Percentiles rank a stretch among this genome's conserved stretches.
Conservation (phyloP, 139 green algal genomes). For the Coelastrella sp. region DNA sequence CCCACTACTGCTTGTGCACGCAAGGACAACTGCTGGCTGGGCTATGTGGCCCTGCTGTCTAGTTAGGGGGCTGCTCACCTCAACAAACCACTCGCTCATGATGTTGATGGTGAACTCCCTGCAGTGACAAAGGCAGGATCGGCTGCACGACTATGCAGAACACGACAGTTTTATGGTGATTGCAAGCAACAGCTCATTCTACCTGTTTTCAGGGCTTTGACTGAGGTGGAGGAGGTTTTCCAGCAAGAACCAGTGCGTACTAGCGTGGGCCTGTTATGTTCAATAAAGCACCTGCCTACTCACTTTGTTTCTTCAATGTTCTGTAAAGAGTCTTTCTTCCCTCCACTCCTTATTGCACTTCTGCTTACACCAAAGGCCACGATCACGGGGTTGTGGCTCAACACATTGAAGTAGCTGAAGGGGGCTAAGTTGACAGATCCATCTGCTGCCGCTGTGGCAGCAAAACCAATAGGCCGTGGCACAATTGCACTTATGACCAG, state of each 20-base stretch:
- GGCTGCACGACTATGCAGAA: too few relatives aligned
- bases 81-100: slow-evolving; percentile 96
- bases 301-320: slow-evolving; percentile 92
- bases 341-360: slow-evolving; percentile 48
- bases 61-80: slow-evolving; percentile 48
- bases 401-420: slow-evolving; percentile 91
- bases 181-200: too few relatives aligned
- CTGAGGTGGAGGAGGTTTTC: too few relatives aligned
- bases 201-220: too few relatives aligned
- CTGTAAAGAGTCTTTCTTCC: slow-evolving; percentile 89
- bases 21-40: not conserved
- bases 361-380: slow-evolving; percentile 73
- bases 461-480: slow-evolving; percentile 82
- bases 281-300: slow-evolving; percentile 17
- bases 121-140: slow-evolving; percentile 26
- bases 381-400: slow-evolving; percentile 84
- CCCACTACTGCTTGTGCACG: not conserved
- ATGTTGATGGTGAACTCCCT: slow-evolving; percentile 95
- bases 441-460: not conserved
- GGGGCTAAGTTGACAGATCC: slow-evolving; percentile 81
- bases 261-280: too few relatives aligned
- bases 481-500: slow-evolving; percentile 87
- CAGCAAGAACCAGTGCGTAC: too few relatives aligned
- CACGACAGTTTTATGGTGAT: too few relatives aligned
- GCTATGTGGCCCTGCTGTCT: not conserved